phyloP scores from a whole-genome alignment of 306 rosid genomes.

The Mimosa bimucronata region DNA sequence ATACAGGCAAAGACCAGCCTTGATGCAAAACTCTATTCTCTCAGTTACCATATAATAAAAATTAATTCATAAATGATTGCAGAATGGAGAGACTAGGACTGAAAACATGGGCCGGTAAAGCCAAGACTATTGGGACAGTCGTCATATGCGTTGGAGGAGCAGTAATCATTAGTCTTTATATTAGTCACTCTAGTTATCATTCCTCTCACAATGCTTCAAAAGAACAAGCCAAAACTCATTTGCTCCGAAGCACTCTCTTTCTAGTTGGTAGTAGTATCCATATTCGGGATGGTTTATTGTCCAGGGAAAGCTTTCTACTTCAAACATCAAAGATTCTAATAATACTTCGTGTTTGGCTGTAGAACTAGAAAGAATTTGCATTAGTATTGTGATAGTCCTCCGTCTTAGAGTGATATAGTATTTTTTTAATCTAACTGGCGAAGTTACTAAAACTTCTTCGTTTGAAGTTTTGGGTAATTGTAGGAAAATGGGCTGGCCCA shows the following conservation, averaged over 20 bases:
- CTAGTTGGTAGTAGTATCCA: constrained; percentile 45
- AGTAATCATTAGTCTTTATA: constrained; percentile 35
- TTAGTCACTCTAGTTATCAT: constrained; percentile 38
- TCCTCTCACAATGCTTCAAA: not conserved
- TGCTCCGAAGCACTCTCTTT: constrained; percentile 52
- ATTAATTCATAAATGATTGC: not conserved
- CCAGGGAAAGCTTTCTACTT: constrained; percentile 40
- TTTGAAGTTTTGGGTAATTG: constrained; percentile 48
- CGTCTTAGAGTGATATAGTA: not conserved
- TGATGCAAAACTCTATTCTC: not conserved
- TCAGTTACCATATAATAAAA: not conserved
- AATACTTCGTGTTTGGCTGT: not conserved
- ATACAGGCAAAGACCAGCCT: not conserved
- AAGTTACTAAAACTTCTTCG: constrained; percentile 55
- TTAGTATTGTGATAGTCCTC: not conserved
- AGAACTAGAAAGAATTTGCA: not conserved
- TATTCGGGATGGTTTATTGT: constrained; percentile 49
- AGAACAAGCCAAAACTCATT: constrained; percentile 24
- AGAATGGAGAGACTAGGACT: constrained; percentile 49
- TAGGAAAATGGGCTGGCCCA: too few species aligned
- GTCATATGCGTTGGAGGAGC: constrained; percentile 56
- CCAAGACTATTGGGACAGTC: constrained; percentile 52
- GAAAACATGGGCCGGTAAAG: constrained; percentile 35
- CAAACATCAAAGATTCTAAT: not conserved
- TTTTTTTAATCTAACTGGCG: constrained; percentile 42